Base-by-base conservation (phyloP, 495 filamentous ascomycete genomes). In the Talaromyces ruber region DNA sequence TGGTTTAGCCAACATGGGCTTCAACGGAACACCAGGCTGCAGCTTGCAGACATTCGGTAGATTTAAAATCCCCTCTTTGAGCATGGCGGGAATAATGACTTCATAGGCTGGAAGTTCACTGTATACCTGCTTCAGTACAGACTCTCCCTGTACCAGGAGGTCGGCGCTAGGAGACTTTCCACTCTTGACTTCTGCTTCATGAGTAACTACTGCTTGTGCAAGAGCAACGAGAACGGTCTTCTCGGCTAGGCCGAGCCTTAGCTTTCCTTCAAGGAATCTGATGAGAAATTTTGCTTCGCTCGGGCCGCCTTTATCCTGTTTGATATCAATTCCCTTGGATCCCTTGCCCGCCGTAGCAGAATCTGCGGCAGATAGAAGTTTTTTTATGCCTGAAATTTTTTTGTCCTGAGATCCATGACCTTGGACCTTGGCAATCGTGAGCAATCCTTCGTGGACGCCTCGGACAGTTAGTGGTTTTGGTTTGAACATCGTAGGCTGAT, bases 1-100 rank as follows among this genome's bases (percentile, higher is more conserved):
- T 1, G 94, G 95, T 66, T 97, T 98, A 6, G 94, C 94, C 76
- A 98, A 84, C 94, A 98, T 98, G 66, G 94, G 94, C 74, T 98
- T 98, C 37, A 98, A 83, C 21, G 94, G 94, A 24, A 98, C 88
- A 62, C 94, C 94, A 3, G 95, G 92, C 60, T 92, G 89, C 26
- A 98, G 82, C 71, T 94, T 96, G 86, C 94, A 98, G 47, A 88
- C 82, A 7, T 96, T 85, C 34, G 82, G 82, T 11, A 98, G 72
- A 37, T 89, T 84, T 77, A 86, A 84, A 58, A 98, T 89, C 26
- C 95, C 95, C 66, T 93, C 82, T 60, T 96, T 76, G 21, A 96
- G 76, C 80, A 97, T 90, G 11, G 86, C 86, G 1, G 93, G 94
- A 64, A 98, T 86, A 64, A 98, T 93, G 28, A 95, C 87, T 76